Evolutionary conservation across 2,329 filamentous ascomycete genomes (phyloP).

Genomic region (Trichoderma simmonsii): DNA sequence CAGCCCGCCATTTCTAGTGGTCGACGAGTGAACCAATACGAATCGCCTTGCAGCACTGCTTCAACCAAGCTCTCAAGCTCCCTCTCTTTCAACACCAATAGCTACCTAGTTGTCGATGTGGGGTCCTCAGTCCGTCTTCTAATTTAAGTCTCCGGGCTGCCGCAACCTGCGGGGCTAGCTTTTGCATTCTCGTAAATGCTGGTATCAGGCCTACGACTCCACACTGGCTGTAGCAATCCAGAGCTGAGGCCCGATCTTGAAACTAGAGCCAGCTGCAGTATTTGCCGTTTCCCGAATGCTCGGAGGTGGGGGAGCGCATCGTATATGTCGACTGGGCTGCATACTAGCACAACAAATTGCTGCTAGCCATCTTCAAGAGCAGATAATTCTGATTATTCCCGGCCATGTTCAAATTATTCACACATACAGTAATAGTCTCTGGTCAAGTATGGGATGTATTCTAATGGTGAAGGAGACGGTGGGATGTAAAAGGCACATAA

Average conservation of each 20-base stretch:
- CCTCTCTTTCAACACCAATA: background rate
- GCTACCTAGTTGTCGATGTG: background rate
- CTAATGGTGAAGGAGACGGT: background rate
- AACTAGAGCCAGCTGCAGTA: constrained; percentile 7
- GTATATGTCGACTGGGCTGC: background rate
- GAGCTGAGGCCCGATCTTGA: constrained; percentile 6
- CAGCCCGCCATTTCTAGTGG: background rate
- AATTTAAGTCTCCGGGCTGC: constrained; percentile 10
- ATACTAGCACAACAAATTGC: background rate
- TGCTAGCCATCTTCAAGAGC: background rate
- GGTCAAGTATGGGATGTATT: background rate
- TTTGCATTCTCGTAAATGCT: background rate
- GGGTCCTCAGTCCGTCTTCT: constrained; percentile 7
- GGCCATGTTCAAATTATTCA: background rate
- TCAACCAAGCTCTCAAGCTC: background rate
- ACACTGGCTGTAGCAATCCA: background rate
- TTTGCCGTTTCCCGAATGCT: constrained; percentile 7
- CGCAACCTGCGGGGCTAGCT: constrained; percentile 2
- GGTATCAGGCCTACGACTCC: background rate
- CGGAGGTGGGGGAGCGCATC: background rate
- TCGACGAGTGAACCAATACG: background rate
- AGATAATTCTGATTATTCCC: background rate
- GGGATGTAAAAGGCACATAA: background rate
- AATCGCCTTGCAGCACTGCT: background rate
- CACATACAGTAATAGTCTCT: background rate